Conservation (phyloP, 75 land plant genomes). For the Picea glauca region DNA sequence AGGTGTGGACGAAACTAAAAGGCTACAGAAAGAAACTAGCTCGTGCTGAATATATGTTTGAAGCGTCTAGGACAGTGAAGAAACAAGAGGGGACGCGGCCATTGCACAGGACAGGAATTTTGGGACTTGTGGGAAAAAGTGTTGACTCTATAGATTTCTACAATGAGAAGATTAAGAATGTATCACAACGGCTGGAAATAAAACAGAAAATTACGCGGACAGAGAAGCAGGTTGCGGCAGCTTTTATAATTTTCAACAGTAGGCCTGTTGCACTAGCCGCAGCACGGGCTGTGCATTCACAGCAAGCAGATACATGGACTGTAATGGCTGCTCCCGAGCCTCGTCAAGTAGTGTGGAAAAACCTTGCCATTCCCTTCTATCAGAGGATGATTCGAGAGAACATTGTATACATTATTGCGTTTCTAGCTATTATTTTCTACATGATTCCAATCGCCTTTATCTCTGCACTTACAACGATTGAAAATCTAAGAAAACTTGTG, state of each 20-base stretch:
- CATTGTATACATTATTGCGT: conserved; percentile 55
- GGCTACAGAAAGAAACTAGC: conserved; percentile 64
- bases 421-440: conserved; percentile 71
- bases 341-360: conserved; percentile 69
- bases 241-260: conserved; percentile 71
- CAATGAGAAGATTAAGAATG: conserved; percentile 52
- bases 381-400: conserved; percentile 46
- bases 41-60: conserved; percentile 62
- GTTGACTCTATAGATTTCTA: conserved; percentile 79
- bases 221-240: conserved; percentile 63
- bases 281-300: conserved; percentile 63
- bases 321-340: conserved; percentile 84
- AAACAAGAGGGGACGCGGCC: conserved; percentile 66
- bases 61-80: conserved; percentile 36
- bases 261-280: conserved; percentile 71
- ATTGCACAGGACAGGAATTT: conserved; percentile 50
- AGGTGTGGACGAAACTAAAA: conserved; percentile 61
- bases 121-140: conserved; percentile 67
- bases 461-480: conserved; percentile 74
- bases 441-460: conserved; percentile 84
- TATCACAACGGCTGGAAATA: conserved; percentile 38
- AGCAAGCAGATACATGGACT: conserved; percentile 62
- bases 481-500: conserved; percentile 50
- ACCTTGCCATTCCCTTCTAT: conserved; percentile 41
- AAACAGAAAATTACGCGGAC: conserved; percentile 49